Percentiles rank a stretch among this genome's conserved stretches.
Conservation (phyloP, 2,329 filamentous ascomycete species). For the Chlorencoelia australis region DNA sequence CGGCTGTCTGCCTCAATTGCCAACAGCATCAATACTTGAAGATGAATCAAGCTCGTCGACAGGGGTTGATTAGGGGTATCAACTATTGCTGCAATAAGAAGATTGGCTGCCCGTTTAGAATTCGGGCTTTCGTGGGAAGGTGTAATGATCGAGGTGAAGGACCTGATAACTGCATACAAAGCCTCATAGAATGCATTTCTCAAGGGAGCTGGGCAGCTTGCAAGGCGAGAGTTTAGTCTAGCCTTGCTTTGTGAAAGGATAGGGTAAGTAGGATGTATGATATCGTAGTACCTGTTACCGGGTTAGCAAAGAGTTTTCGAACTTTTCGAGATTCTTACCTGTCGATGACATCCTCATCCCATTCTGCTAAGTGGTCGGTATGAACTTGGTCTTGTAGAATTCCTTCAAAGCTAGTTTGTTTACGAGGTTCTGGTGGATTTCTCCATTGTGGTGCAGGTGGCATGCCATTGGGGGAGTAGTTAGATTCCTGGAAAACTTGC, state of each 20-base stretch:
- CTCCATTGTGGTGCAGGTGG: constrained; percentile 24
- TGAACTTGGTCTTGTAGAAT: constrained; percentile 17
- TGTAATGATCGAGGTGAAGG: constrained; percentile 32
- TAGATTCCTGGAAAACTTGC: constrained; percentile 18
- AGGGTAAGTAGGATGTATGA: constrained; percentile 58
- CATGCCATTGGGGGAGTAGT: constrained; percentile 25
- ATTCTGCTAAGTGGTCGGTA: constrained; percentile 28
- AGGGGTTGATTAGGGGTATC: constrained; percentile 33
- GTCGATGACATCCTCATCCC: constrained; percentile 36
- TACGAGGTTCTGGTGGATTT: constrained; percentile 23
- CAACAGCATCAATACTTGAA: constrained; percentile 58
- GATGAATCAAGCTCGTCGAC: constrained; percentile 41
- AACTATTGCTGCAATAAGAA: constrained; percentile 34
- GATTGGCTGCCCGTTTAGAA: constrained; percentile 32
- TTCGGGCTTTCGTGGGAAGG: constrained; percentile 27
- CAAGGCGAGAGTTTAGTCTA: constrained; percentile 45
- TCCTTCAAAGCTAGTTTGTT: constrained; percentile 20
- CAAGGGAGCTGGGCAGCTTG: constrained; percentile 44
- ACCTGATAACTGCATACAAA: constrained; percentile 48
- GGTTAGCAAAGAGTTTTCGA: constrained; percentile 10
- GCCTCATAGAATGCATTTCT: constrained; percentile 56
- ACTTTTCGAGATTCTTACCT: constrained; percentile 21
- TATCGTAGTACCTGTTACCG: constrained; percentile 47
- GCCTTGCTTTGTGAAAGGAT: constrained; percentile 49
- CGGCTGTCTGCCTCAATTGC: constrained; percentile 54